These are phyloP conservation scores for Acacia acuminata DNA, from an alignment of 306 rosid genomes.

Conservation along the genomic window DNA sequence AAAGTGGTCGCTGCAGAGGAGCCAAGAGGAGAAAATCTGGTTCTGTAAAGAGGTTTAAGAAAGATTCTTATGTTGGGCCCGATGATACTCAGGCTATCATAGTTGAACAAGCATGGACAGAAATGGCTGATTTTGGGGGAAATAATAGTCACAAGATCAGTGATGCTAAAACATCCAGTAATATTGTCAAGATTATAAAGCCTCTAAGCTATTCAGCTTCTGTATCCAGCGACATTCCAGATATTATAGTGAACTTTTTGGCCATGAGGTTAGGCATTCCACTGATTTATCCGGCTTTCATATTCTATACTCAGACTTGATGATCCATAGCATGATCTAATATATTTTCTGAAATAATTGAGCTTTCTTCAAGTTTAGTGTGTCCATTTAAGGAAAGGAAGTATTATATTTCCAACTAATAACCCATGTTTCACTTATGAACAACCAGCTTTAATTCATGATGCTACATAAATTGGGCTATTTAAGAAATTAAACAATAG, in stretches of 20 bases:
- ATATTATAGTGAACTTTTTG: constrained; percentile 58
- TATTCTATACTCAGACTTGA: constrained; percentile 4
- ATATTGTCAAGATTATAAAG: constrained; percentile 70
- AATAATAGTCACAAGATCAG: constrained; percentile 34
- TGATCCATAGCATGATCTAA: background rate
- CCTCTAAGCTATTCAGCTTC: constrained; percentile 69
- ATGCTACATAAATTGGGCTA: background rate
- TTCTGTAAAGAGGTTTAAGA: constrained; percentile 81
- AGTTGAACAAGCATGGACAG: constrained; percentile 33
- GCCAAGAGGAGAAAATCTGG: constrained; percentile 82
- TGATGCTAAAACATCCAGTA: constrained; percentile 39
- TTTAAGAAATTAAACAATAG: background rate
- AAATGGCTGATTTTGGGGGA: constrained; percentile 40
- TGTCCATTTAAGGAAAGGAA: background rate
- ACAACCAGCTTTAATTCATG: background rate
- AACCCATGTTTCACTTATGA: background rate
- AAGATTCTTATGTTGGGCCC: constrained; percentile 47
- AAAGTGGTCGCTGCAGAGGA: constrained; percentile 55
- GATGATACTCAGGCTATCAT: constrained; percentile 35
- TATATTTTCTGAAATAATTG: constrained; percentile 5
- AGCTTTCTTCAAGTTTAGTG: background rate
- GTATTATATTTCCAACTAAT: background rate
- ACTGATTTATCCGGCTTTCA: background rate
- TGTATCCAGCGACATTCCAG: constrained; percentile 45
- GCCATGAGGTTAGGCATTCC: constrained; percentile 67